Base-by-base conservation (phyloP, 495 filamentous ascomycete genomes). In the Xylaria curta region DNA sequence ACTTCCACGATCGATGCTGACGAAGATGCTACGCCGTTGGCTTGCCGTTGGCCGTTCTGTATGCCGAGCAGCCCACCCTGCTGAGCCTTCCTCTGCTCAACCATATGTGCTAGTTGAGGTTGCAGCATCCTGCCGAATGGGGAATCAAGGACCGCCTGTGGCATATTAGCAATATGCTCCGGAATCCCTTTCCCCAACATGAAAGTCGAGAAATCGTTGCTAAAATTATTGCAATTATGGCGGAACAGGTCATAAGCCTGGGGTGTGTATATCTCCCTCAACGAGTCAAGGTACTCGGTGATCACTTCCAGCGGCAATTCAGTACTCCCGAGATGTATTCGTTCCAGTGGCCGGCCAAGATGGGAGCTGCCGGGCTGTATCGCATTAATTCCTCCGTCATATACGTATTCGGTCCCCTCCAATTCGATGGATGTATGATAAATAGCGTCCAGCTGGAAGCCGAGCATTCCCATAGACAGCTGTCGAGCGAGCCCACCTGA, bases 151-250 rank as follows among this genome's bases (percentile, higher is more conserved):
- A 98, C 94, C 0, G 90, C 91, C 76, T 92, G 89, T 24, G 96
- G 96, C 71, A 99, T 88, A 68, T 91, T 93, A n/a, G 89, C 88
- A 72, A 99, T 98, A 71, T 97, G 91, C 0, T 89, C 86, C 13
- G 96, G 96, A 70, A 99, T 98, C 12, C 92, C 90, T 76, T 89
- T 92, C 26, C 96, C 95, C n/a, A 97, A 83, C 2, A 98, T 84
- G 70, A 99, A 98, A 84, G 91, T 97, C 59, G 92, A 82, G 73
- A 99, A 89, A 72, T 98, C 96, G 76, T 98, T 95, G 5, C 94
- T 92, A 80, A 99, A 99, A 84, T 98, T 98, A 82, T 99, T 98
- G 87, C 96, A 98, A 77, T 99, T 99, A 76, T 97, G 95, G 47
- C 91, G 84, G 73, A 82, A 88, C 3, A 97, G 84, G 79, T 97